Percentiles rank a stretch among this genome's conserved stretches.
Evolutionary conservation across 2,329 filamentous ascomycete species (phyloP).

Genomic region (Stagonosporopsis tanaceti): DNA sequence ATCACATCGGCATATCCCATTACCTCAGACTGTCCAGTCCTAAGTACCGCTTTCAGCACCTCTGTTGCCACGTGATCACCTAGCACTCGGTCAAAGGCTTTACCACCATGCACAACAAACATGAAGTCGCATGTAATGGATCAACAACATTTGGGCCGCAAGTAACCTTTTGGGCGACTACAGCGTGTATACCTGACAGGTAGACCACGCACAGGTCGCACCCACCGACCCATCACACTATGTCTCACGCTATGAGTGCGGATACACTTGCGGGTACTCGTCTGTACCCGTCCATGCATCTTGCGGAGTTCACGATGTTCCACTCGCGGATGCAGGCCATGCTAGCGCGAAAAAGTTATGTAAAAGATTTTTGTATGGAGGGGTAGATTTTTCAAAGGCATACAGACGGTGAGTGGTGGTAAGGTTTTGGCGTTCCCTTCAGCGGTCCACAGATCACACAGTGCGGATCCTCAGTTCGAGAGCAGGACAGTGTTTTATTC

Average conservation of each 20-base stretch:
- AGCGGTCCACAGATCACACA: not conserved
- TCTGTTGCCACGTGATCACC: too few relatives aligned
- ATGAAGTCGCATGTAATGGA: not conserved
- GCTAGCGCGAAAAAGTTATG: conserved; percentile 15
- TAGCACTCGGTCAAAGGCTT: too few relatives aligned
- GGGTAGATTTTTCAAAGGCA: not conserved
- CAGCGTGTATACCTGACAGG: conserved; percentile 10
- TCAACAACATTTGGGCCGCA: conserved; percentile 1
- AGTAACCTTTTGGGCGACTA: conserved; percentile 10
- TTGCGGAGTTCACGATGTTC: conserved; percentile 12
- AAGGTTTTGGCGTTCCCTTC: too few relatives aligned
- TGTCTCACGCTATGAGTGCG: conserved; percentile 16
- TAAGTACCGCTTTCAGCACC: too few relatives aligned
- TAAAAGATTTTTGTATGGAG: conserved; percentile 14
- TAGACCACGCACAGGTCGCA: conserved; percentile 8
- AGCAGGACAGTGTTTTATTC: too few relatives aligned
- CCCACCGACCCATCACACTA: conserved; percentile 12
- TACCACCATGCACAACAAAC: too few relatives aligned
- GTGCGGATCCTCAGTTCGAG: too few relatives aligned
- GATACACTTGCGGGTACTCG: conserved; percentile 14
- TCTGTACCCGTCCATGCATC: conserved; percentile 19
- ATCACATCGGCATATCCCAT: not conserved
- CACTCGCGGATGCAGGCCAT: conserved; percentile 4
- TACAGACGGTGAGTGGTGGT: not conserved
- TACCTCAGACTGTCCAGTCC: too few relatives aligned